A percentile compares a stretch with the other conserved stretches of the same genome.
Evolutionary conservation across 345 rosid genomes (phyloP).

Genomic region (Limnanthes douglasii): DNA sequence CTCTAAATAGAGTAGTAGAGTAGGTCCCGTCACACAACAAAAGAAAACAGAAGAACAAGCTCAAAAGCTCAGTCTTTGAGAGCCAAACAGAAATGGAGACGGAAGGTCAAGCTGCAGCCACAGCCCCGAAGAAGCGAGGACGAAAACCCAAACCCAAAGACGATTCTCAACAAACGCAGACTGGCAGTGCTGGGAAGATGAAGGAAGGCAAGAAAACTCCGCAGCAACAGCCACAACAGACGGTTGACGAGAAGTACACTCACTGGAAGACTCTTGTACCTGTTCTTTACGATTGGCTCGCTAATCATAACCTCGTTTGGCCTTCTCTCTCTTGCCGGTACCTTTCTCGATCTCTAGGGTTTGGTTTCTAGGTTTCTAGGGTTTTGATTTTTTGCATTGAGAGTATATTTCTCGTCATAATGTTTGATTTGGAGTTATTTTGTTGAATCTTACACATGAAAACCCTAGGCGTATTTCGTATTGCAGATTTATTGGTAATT

Average conservation of each 20-base stretch:
- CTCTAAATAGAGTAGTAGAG: too few relatives aligned
- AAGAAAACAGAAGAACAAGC: too few relatives aligned
- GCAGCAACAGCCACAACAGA: constrained; percentile 31
- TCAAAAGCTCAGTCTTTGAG: too few relatives aligned
- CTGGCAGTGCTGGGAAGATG: constrained; percentile 13
- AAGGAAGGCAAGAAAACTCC: constrained; percentile 22
- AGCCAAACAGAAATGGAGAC: too few relatives aligned
- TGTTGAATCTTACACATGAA: neutral
- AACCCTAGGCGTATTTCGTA: too few relatives aligned
- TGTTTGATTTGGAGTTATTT: constrained; percentile 1
- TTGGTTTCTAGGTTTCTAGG: constrained; percentile 9
- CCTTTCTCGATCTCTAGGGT: neutral
- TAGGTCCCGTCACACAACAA: too few relatives aligned
- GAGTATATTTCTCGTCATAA: neutral
- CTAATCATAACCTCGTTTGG: constrained; percentile 98
- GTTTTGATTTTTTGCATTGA: constrained; percentile 5
- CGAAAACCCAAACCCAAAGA: constrained; percentile 84
- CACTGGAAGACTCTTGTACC: constrained; percentile 96
- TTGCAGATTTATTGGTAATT: too few relatives aligned
- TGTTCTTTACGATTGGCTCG: constrained; percentile 96
- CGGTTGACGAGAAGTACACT: constrained; percentile 78
- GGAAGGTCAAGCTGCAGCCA: constrained; percentile 17
- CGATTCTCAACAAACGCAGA: constrained; percentile 37
- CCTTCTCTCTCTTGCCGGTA: constrained; percentile 99
- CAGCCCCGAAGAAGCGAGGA: constrained; percentile 67